Conservation (phyloP, 805 yeast genomes). For the Kockiozyma suomiensis region DNA sequence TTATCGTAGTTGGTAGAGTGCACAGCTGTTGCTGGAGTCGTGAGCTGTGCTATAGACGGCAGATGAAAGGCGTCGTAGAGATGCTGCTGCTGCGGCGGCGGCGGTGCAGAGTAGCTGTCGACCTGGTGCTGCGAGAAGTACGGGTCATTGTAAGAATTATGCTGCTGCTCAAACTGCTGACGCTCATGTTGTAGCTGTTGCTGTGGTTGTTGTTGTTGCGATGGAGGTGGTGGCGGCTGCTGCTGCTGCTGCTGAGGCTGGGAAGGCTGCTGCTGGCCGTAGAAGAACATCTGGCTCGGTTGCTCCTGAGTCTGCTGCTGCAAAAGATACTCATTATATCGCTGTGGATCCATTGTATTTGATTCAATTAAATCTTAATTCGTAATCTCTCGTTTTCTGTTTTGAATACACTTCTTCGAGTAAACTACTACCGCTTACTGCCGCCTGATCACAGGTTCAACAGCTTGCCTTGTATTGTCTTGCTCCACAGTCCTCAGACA, state of each 20-base stretch:
- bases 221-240: too few species aligned
- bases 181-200: background rate
- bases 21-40: background rate
- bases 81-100: conserved; percentile 13
- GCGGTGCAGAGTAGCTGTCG: background rate
- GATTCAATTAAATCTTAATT: background rate
- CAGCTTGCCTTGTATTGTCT: too few species aligned
- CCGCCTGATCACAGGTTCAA: background rate
- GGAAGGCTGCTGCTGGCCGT: conserved; percentile 8
- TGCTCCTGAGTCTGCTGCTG: conserved; percentile 14
- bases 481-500: too few species aligned
- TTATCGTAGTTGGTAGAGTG: too few species aligned
- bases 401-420: background rate
- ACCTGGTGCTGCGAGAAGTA: background rate
- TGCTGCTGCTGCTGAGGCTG: conserved; percentile 10
- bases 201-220: conserved; percentile 10
- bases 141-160: background rate
- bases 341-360: conserved; percentile 4
- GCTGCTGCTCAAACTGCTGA: background rate
- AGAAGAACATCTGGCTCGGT: conserved; percentile 2
- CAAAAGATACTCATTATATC: conserved; percentile 5
- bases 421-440: background rate
- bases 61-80: conserved; percentile 1
- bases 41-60: conserved; percentile 1
- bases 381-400: background rate